These are phyloP conservation scores for Cercophora scortea DNA, from an alignment of 495 filamentous ascomycete genomes.

Conservation along the genomic window DNA sequence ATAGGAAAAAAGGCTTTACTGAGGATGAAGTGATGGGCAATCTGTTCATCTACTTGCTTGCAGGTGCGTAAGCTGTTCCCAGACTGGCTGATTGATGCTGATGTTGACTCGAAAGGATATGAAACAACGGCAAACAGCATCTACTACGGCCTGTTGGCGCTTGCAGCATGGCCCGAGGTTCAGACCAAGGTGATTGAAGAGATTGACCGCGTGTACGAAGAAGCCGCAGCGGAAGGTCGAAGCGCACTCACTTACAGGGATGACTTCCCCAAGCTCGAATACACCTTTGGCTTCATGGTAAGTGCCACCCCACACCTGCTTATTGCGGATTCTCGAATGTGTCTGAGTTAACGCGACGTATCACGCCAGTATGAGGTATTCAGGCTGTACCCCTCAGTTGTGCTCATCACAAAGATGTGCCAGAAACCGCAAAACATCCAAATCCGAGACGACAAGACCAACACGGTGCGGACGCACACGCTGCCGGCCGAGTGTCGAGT, in stretches of 20 bases:
- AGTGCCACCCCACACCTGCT: too few species aligned
- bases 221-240: not conserved
- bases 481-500: not conserved
- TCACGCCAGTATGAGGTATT: not conserved
- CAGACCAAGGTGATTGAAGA: not conserved
- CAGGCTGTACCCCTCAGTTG: not conserved
- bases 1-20: slow-evolving; percentile 8
- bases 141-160: slow-evolving; percentile 4
- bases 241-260: not conserved
- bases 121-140: slow-evolving; percentile 14
- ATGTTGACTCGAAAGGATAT: slow-evolving; percentile 1
- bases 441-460: not conserved
- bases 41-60: slow-evolving; percentile 11
- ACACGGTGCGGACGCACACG: not conserved
- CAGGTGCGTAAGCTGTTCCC: slow-evolving; percentile 3
- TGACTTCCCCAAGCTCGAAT: not conserved
- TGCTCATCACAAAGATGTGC: not conserved
- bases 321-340: too few species aligned
- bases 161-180: not conserved
- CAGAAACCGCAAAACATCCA: not conserved
- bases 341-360: too few species aligned
- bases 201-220: not conserved
- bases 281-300: not conserved
- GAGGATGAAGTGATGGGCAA: slow-evolving; percentile 15
- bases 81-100: not conserved